Evolutionary conservation across 2,329 filamentous ascomycete genomes (phyloP), one percentile per base, ranked within the genome.

Genomic region (Stagonosporopsis vannaccii): DNA sequence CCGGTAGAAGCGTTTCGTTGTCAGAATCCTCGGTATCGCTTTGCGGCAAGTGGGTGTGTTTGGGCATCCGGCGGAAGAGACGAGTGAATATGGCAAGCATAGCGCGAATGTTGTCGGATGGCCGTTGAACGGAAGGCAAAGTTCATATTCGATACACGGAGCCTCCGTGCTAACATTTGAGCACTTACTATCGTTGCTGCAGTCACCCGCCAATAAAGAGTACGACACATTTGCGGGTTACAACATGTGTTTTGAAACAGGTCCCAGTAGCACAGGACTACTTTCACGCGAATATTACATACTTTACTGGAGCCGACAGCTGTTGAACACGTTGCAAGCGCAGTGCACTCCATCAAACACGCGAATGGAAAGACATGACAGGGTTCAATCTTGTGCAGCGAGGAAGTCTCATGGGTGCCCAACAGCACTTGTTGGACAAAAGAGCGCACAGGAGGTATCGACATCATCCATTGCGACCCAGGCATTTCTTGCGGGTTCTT

Each of bases 1-100:
- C 43, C 7, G 59, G 55, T 20, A 66, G 30, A n/a, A 67, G 58
- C 26, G 54, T 54, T 4, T 66, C 66, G 25, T 41, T 51, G 19
- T 65, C 61, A 12, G 56, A 56, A 36, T 42, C 54, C 15, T 59
- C 63, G 4, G 45, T 33, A 26, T 63, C 57, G 23, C 40, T 46
- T 22, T 60, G 59, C 19, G 49, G 33, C 33, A 61, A 35, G 11
- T 37, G 60, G 26, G 35, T 37, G 26, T 60, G 63, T 15, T 58
- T 58, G 13, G 46, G 44, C 6, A 39, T 51, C 22, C 23, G 36
- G 26, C 48, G 44, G 11, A 66, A 60, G 17, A 63, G 39, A 32
- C 36, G 52, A 49, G 35, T 17, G 37, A 55, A 33, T 9, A 22
- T 28, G 12, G 8, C 30, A 8, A 49, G 28, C 28, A 41, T 45